These are phyloP conservation scores for Anacardium occidentale DNA, from an alignment of 345 rosid genomes.

Conservation along the genomic window DNA sequence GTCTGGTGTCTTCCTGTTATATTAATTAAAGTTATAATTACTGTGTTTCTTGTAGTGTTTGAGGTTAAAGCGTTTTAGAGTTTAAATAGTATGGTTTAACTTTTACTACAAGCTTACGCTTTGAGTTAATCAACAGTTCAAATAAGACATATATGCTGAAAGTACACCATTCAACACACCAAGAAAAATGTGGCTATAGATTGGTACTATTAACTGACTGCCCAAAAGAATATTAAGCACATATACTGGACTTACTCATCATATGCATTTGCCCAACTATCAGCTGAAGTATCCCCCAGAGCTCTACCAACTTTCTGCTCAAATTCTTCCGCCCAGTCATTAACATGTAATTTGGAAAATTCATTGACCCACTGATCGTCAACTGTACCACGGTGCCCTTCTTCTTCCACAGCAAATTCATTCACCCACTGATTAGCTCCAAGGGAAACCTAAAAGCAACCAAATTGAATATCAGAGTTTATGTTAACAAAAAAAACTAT, in stretches of 20 bases:
- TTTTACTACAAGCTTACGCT: neutral
- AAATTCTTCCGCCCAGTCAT: conserved; percentile 96
- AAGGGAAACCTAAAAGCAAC: conserved; percentile 42
- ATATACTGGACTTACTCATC: conserved; percentile 74
- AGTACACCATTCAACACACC: neutral
- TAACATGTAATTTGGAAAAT: conserved; percentile 86
- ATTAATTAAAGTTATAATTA: no score
- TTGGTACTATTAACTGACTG: conserved; percentile 6
- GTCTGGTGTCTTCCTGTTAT: neutral
- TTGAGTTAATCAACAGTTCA: neutral
- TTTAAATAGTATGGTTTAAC: neutral
- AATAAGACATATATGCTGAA: neutral
- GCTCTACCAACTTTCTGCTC: conserved; percentile 63
- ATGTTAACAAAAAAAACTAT: conserved; percentile 21
- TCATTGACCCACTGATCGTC: conserved; percentile 95
- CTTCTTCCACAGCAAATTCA: conserved; percentile 71
- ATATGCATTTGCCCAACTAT: conserved; percentile 88
- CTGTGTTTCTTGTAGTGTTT: neutral
- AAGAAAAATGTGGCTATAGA: neutral
- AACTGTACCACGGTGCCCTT: conserved; percentile 46
- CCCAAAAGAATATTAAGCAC: conserved; percentile 10
- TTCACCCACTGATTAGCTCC: conserved; percentile 83
- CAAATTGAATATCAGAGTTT: conserved; percentile 19
- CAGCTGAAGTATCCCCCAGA: conserved; percentile 59
- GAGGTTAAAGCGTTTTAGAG: no score